phyloP scores from a whole-genome alignment of 495 filamentous ascomycete genomes.

The Elaphomyces granulatus region DNA sequence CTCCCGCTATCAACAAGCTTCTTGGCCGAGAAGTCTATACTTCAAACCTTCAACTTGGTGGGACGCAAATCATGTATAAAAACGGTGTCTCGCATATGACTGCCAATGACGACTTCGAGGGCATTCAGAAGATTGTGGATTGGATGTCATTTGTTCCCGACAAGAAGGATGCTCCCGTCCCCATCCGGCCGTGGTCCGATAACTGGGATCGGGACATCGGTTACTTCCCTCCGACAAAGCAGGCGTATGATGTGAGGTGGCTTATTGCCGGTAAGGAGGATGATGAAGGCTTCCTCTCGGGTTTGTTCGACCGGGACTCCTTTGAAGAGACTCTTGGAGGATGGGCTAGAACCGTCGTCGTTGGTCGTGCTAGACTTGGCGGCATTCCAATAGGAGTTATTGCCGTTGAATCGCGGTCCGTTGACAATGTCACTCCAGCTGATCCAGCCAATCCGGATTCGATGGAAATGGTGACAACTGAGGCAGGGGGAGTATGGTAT shows the following conservation, averaged over 20 bases:
- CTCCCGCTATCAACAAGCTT: slow-evolving; percentile 94
- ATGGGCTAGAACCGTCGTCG: slow-evolving; percentile 93
- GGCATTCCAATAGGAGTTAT: slow-evolving; percentile 99
- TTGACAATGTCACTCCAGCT: slow-evolving; percentile 95
- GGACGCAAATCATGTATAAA: slow-evolving; percentile 99
- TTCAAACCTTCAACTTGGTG: slow-evolving; percentile 95
- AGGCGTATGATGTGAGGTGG: slow-evolving; percentile 86
- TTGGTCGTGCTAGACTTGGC: slow-evolving; percentile 90
- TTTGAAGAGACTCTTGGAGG: slow-evolving; percentile 95
- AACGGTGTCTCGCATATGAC: slow-evolving; percentile 99
- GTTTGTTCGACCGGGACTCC: slow-evolving; percentile 90
- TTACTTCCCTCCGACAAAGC: slow-evolving; percentile 74
- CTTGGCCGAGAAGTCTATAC: slow-evolving; percentile 97
- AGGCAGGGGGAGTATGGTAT: slow-evolving; percentile 99
- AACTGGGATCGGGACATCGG: slow-evolving; percentile 84
- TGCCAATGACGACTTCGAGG: slow-evolving; percentile 92
- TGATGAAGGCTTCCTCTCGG: slow-evolving; percentile 71
- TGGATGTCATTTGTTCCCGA: slow-evolving; percentile 97
- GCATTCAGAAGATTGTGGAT: slow-evolving; percentile 93
- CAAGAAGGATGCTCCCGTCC: slow-evolving; percentile 76
- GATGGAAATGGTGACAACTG: slow-evolving; percentile 79
- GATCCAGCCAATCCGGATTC: slow-evolving; percentile 98
- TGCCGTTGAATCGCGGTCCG: slow-evolving; percentile 84
- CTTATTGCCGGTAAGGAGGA: slow-evolving; percentile 85
- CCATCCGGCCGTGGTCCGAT: slow-evolving; percentile 72